Base-by-base conservation (phyloP, 805 yeast genomes). In the Saccharomyces jurei region DNA sequence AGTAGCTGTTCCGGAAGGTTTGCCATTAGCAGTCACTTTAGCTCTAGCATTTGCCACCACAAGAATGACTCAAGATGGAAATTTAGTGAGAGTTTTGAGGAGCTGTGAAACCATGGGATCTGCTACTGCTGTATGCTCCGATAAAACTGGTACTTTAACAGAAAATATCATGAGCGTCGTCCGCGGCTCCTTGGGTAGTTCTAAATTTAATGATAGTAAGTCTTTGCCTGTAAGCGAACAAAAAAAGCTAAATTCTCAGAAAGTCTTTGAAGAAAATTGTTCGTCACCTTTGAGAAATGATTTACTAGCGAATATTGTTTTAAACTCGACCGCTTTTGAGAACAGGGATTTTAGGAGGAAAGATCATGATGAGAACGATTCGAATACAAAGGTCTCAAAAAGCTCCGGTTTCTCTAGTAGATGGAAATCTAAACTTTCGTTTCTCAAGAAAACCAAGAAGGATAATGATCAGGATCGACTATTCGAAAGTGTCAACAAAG, bases 31-130 rank as follows among this genome's bases (percentile, higher is more conserved):
- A 1, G 99, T 94, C 17, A 94, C 99, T 0, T 77, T 94, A 49
- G 96, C 99, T 0, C 76, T 94, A 60, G 99, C 99, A 0, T 94
- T 94, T 75, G 99, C 99, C 1, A 94, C 99, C 2, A 91, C 97
- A 9, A 81, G 98, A 71, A 94, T 94, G 99, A 90, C 96, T 22
- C 87, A 87, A 69, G 97, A 94, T 69, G 96, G 95, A 59, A 92
- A 92, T 68, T 76, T 94, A 64, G 99, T 94, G n/a, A 83, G 99
- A 63, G 96, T 89, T 9, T 76, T 94, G 60, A 85, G 84, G 65
- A 85, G 96, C 49, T 94, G 99, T 78, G 99, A 94, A 72, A 94
- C 97, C 17, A 92, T 94, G 98, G 99, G 99, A 47, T 89, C 96
- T 49, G 99, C 97, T 1, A 94, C 98, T 13, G 94, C 97, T 3